Base-by-base conservation (phyloP, 2,329 filamentous ascomycete genomes). In the Fusarium cyanostomum region DNA sequence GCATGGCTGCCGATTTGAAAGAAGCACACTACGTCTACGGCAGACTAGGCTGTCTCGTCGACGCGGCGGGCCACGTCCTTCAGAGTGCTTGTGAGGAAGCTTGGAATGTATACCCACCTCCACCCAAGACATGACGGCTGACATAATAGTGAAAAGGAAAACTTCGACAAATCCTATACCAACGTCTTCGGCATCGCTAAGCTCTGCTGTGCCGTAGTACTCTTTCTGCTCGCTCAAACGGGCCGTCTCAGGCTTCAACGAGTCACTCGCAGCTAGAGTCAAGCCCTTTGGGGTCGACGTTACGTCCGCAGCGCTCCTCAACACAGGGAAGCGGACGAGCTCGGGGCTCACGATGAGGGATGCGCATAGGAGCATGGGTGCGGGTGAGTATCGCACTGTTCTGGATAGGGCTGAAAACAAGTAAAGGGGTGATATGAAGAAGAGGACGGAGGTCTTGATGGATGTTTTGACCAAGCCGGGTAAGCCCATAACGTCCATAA, bases 121-220 rank as follows among this genome's bases (percentile, higher is more conserved):
- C 16, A 16, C 13, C n/a, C n/a, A 15, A 18, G 27, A 27, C 15
- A 9, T 5, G 12, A 8, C 15, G 8, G 15, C 27, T 51, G n/a
- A 52, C n/a, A 21, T 10, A 13, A n/a, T 9, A 72, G 67, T 49
- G 56, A 66, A 24, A 65, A 72, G 21, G 74, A 77, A 50, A 68
- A 74, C 27, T 68, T 67, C 10, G 72, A 72, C 24, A 61, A 72
- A 9, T 82, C 80, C 70, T 75, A 80, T 61, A 81, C 80, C 44
- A 84, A 85, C 63, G 78, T 84, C 41, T 79, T 83, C 48, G 82
- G 81, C 21, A 72, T 76, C 24, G 66, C 82, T 33, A 81, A 80
- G 46, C 71, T 83, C 18, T 76, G 75, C 18, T 78, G 80, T 26
- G 79, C 81, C 5, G 74, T 80, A 8, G 65, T 80, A 0, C 80